Base-by-base conservation (phyloP, 2,329 filamentous ascomycete genomes). In the Chrysoporthe deuterocubensis region DNA sequence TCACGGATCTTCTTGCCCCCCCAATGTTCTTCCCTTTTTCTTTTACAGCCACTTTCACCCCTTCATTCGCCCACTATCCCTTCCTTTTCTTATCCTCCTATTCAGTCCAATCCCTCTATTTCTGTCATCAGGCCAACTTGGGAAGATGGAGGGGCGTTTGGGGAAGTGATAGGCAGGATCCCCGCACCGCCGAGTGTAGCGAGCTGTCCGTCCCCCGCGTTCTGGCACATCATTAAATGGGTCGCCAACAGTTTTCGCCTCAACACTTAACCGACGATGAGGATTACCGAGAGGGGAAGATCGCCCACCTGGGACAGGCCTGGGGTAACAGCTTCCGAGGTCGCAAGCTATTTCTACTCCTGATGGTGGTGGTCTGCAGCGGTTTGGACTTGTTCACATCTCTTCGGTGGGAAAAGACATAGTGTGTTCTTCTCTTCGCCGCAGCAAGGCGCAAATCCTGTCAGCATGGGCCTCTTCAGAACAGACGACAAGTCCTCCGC, bases 231-330 rank as follows among this genome's bases (percentile, higher is more conserved):
- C 54, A 40, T 18, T n/a, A 57, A 2, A 37, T 57, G 54, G 54
- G 13, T 3, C 34, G 26, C 34, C 34, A 40, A 32, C 34, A 57
- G 14, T 14, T 40, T 40, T 54, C 50, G 50, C 54, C 54, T n/a
- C 32, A 16, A 37, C 14, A 40, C 6, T 11, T 32, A 14, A 57
- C 54, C 50, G 50, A 54, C 32, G 5, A 18, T 40, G n/a, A 16
- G 26, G 50, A 34, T 32, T 34, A 6, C 34, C 54, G 16, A 57
- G 34, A 40, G 54, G 54, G 54, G 54, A 57, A 57, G 54, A 57
- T 57, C 34, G 54, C 54, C 54, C 32, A n/a, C 32, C 18, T n/a
- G 34, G 16, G 54, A 32, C 40, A 40, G 8, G 32, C n/a, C 54
- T 57, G 54, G 54, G 16, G 6, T 57, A 57, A 34, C 34, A 40